These are phyloP conservation scores for Cordyceps javanica DNA, from an alignment of 2,329 filamentous ascomycete species.

Conservation along the genomic window DNA sequence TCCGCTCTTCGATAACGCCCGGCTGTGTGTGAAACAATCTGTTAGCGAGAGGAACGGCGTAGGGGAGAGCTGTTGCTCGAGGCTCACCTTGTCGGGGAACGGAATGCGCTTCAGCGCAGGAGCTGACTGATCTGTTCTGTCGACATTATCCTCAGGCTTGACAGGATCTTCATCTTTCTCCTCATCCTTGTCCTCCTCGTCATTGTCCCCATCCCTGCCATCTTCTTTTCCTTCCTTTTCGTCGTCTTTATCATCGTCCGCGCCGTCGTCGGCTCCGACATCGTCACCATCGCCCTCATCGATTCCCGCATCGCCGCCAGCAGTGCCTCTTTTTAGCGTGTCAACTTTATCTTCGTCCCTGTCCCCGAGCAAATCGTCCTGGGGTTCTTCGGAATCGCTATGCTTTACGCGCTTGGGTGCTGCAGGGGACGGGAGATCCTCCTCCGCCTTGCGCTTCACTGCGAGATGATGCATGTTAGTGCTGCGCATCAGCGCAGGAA, in stretches of 20 bases:
- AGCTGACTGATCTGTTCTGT: conserved; percentile 36
- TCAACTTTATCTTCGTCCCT: conserved; percentile 1
- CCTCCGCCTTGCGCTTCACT: conserved; percentile 67
- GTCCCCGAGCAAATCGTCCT: neutral
- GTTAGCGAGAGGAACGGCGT: conserved; percentile 7
- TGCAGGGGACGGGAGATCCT: conserved; percentile 56
- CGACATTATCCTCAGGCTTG: conserved; percentile 2
- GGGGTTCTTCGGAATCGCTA: conserved; percentile 25
- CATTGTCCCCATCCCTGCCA: neutral
- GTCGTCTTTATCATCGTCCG: neutral
- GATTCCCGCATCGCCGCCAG: neutral
- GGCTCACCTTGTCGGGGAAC: conserved; percentile 76
- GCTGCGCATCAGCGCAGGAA: neutral
- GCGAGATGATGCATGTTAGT: conserved; percentile 27
- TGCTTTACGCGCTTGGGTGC: conserved; percentile 61
- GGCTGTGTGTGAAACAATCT: conserved; percentile 43
- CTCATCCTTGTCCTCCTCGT: neutral
- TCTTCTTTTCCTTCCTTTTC: conserved; percentile 6
- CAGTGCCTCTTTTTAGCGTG: neutral
- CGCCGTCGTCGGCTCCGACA: neutral
- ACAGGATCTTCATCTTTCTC: neutral
- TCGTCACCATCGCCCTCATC: neutral
- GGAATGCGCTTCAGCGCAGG: conserved; percentile 58
- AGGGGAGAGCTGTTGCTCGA: neutral
- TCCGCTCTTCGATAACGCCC: conserved; percentile 87